Percentiles rank a stretch among this genome's conserved stretches.
phyloP scores from a whole-genome alignment of 1,284 basidiomycete genomes.

The Exobasidium rhododendri region DNA sequence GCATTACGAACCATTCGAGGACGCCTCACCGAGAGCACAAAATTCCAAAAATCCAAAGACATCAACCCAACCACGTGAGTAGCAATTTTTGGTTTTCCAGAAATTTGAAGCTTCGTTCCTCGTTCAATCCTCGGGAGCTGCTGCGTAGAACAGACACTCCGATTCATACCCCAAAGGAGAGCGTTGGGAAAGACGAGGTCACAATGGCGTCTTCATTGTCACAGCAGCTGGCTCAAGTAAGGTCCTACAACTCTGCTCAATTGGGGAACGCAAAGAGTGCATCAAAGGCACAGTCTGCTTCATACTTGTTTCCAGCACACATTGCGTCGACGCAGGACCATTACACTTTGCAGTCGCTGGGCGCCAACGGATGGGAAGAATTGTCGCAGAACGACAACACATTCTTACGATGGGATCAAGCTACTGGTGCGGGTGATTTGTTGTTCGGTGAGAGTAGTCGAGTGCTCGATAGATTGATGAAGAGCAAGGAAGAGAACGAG shows the following conservation, averaged over 20 bases:
- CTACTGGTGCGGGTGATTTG: conserved; percentile 61
- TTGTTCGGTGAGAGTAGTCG: conserved; percentile 82
- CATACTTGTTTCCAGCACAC: conserved; percentile 70
- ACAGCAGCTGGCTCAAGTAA: conserved; percentile 5
- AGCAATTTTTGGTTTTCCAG: too few species aligned
- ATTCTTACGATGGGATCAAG: conserved; percentile 29
- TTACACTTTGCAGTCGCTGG: conserved; percentile 80
- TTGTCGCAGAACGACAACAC: conserved; percentile 58
- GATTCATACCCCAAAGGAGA: too few species aligned
- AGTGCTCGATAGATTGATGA: conserved; percentile 74
- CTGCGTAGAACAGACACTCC: too few species aligned
- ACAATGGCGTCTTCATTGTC: conserved; percentile 5
- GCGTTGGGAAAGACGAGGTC: too few species aligned
- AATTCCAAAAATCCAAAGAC: too few species aligned
- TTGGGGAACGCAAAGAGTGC: neutral
- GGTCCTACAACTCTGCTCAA: conserved; percentile 1
- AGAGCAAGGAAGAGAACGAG: conserved; percentile 66
- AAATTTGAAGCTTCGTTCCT: too few species aligned
- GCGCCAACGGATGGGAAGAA: conserved; percentile 70
- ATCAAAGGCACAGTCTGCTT: conserved; percentile 34
- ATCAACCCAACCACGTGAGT: too few species aligned
- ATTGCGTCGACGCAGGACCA: conserved; percentile 58
- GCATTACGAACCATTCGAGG: too few species aligned
- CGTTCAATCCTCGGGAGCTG: too few species aligned
- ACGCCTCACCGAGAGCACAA: too few species aligned